Conservation (phyloP, 192 early-diverging fungal genomes). For the Entophlyctis helioformis region DNA sequence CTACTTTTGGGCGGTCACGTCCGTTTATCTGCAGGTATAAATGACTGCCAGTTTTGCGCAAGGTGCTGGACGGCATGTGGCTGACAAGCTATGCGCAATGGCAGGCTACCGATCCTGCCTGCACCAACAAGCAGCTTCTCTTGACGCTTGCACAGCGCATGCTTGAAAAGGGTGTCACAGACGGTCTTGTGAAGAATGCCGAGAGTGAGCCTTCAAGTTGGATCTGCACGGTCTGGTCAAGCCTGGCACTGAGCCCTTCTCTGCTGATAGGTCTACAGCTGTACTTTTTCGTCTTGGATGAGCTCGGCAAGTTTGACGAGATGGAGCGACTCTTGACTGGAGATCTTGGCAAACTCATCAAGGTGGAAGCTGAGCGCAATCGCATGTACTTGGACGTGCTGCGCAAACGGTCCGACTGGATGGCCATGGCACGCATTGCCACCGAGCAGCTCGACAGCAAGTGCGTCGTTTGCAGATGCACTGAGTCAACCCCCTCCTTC, state of each 20-base stretch:
- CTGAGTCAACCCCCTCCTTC: no score
- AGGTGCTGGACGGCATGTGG: no score
- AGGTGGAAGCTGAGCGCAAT: slow-evolving; percentile 58
- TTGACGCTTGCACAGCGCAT: slow-evolving; percentile 73
- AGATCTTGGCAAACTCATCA: slow-evolving; percentile 46
- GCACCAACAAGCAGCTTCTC: no score
- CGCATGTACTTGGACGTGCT: slow-evolving; percentile 23
- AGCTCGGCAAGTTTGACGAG: slow-evolving; percentile 53
- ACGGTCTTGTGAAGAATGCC: slow-evolving; percentile 46
- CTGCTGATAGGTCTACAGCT: slow-evolving; percentile 59
- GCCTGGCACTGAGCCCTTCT: no score
- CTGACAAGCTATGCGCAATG: no score
- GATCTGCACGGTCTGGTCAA: no score
- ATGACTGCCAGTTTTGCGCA: no score
- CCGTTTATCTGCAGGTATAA: slow-evolving; percentile 66
- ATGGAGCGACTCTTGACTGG: slow-evolving; percentile 53
- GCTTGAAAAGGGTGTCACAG: slow-evolving; percentile 65
- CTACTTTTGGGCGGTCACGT: slow-evolving; percentile 79
- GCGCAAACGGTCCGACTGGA: no score
- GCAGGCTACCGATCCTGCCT: no score
- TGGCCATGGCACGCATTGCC: no score
- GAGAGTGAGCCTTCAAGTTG: slow-evolving; percentile 47
- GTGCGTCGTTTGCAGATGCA: no score
- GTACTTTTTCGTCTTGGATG: slow-evolving; percentile 59
- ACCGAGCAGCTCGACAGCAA: no score